These are phyloP conservation scores for Cyclotella distinguenda DNA, from an alignment of 108 stramenopile species.

Conservation along the genomic window DNA sequence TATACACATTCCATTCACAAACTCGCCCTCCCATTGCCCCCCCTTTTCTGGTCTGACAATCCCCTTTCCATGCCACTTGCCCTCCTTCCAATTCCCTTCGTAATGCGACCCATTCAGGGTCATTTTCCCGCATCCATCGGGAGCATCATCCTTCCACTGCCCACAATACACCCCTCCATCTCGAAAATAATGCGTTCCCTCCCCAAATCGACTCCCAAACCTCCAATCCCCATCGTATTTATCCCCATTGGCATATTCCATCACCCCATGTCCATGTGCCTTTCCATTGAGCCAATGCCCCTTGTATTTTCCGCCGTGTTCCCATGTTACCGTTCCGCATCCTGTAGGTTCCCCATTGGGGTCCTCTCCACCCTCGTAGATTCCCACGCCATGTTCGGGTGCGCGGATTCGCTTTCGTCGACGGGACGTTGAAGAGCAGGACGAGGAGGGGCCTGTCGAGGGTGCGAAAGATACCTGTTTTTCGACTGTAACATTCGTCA, in stretches of 20 bases:
- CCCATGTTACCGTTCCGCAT: conserved; percentile 45
- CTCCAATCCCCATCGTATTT: conserved; percentile 51
- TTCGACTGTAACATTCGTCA: conserved; percentile 10
- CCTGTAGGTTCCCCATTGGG: conserved; percentile 41
- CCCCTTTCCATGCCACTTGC: conserved; percentile 47
- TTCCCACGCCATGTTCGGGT: conserved; percentile 42
- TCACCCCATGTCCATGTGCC: conserved; percentile 50
- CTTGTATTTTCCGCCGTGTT: conserved; percentile 53
- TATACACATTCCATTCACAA: conserved; percentile 39
- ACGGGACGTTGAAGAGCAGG: conserved; percentile 5
- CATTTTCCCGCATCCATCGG: conserved; percentile 53
- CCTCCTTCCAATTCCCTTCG: conserved; percentile 48
- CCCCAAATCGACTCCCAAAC: conserved; percentile 42
- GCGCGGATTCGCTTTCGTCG: conserved; percentile 39
- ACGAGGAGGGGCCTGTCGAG: conserved; percentile 2
- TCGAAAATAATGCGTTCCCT: conserved; percentile 50
- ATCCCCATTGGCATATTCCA: conserved; percentile 53
- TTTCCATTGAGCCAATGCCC: conserved; percentile 62
- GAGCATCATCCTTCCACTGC: conserved; percentile 49
- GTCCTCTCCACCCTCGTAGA: conserved; percentile 39
- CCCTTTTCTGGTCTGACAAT: conserved; percentile 48
- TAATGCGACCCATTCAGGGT: conserved; percentile 48
- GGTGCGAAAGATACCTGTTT: conserved; percentile 43
- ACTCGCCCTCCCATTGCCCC: conserved; percentile 44
- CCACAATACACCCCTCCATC: conserved; percentile 56